Percentiles rank a stretch among this genome's conserved stretches.
phyloP scores from a whole-genome alignment of 2,329 filamentous ascomycete genomes.

The Graphilbum sp. region DNA sequence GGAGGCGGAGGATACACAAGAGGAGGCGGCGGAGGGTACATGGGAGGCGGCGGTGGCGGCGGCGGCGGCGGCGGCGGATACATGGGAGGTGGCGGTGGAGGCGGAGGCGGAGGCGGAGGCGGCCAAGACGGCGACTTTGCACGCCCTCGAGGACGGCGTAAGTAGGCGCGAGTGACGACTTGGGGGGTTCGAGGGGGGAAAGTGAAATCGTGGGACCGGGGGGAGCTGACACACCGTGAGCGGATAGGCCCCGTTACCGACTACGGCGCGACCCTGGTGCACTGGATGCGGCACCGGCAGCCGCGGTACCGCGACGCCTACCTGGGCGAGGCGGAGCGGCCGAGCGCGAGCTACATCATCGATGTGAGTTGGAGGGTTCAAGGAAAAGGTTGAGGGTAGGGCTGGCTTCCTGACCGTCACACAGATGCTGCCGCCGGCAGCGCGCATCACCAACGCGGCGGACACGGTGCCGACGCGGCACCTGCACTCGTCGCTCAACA shows the following conservation, averaged over 20 bases:
- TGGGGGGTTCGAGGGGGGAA: too few species aligned
- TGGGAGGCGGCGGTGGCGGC: constrained; percentile 4
- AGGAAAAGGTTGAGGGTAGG: too few species aligned
- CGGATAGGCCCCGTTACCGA: constrained; percentile 70
- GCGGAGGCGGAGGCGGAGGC: constrained; percentile 1
- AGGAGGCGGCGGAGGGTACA: constrained; percentile 1
- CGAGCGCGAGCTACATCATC: constrained; percentile 76
- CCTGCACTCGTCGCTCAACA: constrained; percentile 94
- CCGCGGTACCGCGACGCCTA: constrained; percentile 59
- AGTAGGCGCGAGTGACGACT: constrained; percentile 2
- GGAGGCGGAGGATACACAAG: neutral
- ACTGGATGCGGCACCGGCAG: constrained; percentile 77
- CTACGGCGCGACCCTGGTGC: constrained; percentile 76
- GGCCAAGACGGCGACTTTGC: constrained; percentile 6
- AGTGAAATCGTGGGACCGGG: too few species aligned
- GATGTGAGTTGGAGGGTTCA: constrained; percentile 46
- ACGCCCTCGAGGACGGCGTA: constrained; percentile 10
- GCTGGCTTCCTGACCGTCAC: too few species aligned
- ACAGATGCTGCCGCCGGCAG: constrained; percentile 75
- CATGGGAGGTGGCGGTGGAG: neutral
- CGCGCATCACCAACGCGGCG: constrained; percentile 55
- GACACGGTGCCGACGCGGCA: constrained; percentile 90
- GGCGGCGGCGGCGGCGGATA: too few species aligned
- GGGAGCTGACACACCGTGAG: too few species aligned
- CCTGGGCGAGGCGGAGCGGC: constrained; percentile 63